Evolutionary conservation across 441 rosid species (phyloP).

Genomic region (Jatropha multifida): DNA sequence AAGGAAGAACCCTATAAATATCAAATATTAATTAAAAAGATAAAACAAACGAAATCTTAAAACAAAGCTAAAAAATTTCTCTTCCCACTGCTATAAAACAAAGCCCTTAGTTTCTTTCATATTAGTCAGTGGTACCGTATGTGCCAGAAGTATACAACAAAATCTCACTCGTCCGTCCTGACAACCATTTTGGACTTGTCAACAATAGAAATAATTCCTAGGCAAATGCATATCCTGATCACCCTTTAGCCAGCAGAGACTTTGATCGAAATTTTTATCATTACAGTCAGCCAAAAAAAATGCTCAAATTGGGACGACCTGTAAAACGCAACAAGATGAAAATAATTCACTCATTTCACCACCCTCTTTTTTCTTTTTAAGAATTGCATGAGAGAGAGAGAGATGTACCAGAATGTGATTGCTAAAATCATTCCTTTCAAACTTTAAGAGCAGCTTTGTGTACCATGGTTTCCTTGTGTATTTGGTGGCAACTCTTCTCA

Average conservation of each 20-base stretch:
- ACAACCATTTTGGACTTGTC: not conserved
- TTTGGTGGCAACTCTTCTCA: conserved; percentile 99
- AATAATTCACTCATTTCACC: not conserved
- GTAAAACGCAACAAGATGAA: not conserved
- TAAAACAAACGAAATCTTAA: conserved; percentile 1
- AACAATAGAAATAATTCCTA: conserved; percentile 9
- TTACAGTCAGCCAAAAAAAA: not conserved
- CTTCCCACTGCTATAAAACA: conserved; percentile 26
- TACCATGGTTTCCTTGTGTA: conserved; percentile 99
- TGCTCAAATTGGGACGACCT: conserved; percentile 5
- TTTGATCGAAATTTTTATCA: not conserved
- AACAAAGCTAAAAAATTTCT: conserved; percentile 15
- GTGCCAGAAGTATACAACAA: conserved; percentile 34
- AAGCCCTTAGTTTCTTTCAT: conserved; percentile 18
- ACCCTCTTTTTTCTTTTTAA: too few species aligned
- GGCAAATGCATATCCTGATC: conserved; percentile 11
- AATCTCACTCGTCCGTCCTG: conserved; percentile 20
- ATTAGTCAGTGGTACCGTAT: conserved; percentile 22
- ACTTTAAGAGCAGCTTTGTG: conserved; percentile 88
- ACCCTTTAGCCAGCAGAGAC: conserved; percentile 1
- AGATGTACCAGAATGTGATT: conserved; percentile 20
- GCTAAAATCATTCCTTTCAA: conserved; percentile 30
- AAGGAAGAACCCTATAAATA: not conserved
- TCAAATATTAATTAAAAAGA: too few species aligned
- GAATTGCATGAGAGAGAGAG: not conserved